Evolutionary conservation across 345 rosid genomes (phyloP), one percentile per base, ranked within the genome.

Genomic region (Gossypium bickii): DNA sequence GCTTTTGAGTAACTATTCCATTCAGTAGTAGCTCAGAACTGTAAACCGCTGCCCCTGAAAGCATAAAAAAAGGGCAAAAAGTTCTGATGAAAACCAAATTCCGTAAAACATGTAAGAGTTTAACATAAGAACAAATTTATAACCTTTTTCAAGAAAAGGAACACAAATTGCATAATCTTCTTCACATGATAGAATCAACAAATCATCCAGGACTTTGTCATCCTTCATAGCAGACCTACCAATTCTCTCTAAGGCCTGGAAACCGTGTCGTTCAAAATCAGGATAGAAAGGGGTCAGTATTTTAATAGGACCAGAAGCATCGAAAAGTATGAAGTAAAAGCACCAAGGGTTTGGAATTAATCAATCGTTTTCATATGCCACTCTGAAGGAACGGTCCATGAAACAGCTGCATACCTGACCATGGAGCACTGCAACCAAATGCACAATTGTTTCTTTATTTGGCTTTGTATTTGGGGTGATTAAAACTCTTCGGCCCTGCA

Each of bases 71-170:
- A 41, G 9, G 29, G 15, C n/a, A 7, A 18, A 52, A 29, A 68
- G 69, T 60, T 74, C 43, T 44, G 10, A 27, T 29, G 2, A 12
- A 56, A 64, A 47, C 34, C 3, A 20, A 8, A 75, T 20, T 55
- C 62, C 38, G 2, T 4, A 9, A 17, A 56, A 11, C 53, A 41
- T 24, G 13, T 13, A 41, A 71, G 63, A 11, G n/a, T 4, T 24
- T 4, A n/a, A 57, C 12, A 53, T 16, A 65, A 53, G 43, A 62
- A 45, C 48, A 47, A 12, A 47, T 53, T 51, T 29, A 29, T 52
- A 45, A 94, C 97, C 98, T 89, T 79, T 90, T 81, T 92, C 90
- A 49, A 92, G 92, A 79, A 90, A 89, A 72, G 92, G 93, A 24
- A 84, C 75, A 60, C 89, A 84, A 55, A 78, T 73, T 63, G 65